These are phyloP conservation scores for Trebouxia gelatinosa DNA, from an alignment of 163 green algal genomes.

Conservation along the genomic window DNA sequence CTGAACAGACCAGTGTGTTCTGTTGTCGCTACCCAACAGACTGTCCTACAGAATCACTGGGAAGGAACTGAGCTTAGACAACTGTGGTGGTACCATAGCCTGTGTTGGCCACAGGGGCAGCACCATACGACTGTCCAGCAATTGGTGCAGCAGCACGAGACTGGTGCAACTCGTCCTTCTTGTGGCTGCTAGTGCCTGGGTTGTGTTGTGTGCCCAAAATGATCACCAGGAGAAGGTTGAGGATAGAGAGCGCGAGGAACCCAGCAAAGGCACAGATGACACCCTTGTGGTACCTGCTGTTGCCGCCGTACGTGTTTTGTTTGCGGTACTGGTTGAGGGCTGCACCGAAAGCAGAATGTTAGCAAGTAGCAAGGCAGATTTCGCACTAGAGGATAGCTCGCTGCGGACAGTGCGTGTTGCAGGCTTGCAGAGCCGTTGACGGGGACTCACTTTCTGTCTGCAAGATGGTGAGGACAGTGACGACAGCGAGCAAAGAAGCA, in stretches of 20 bases:
- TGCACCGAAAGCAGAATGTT: too few species aligned
- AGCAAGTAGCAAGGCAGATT: too few species aligned
- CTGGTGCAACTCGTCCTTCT: neutral
- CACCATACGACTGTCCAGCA: neutral
- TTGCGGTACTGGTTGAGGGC: neutral
- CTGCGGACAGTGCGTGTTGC: too few species aligned
- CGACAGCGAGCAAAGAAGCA: neutral
- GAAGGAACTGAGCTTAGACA: too few species aligned
- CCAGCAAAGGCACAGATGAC: neutral
- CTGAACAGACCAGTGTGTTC: too few species aligned
- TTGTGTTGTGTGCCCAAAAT: conserved; percentile 11
- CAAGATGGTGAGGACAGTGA: conserved; percentile 9
- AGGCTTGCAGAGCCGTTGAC: neutral
- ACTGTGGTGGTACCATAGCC: neutral
- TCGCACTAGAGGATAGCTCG: too few species aligned
- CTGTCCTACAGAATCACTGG: too few species aligned
- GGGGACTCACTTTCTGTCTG: neutral
- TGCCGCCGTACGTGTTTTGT: neutral
- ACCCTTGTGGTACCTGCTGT: neutral
- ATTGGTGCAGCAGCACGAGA: neutral
- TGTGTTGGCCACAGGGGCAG: neutral
- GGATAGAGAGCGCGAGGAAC: neutral
- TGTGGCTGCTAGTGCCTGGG: neutral
- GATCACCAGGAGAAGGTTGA: conserved; percentile 9
- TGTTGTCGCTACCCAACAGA: too few species aligned